Conservation (phyloP, 169 alveolate species). For the Plasmodium adleri region DNA sequence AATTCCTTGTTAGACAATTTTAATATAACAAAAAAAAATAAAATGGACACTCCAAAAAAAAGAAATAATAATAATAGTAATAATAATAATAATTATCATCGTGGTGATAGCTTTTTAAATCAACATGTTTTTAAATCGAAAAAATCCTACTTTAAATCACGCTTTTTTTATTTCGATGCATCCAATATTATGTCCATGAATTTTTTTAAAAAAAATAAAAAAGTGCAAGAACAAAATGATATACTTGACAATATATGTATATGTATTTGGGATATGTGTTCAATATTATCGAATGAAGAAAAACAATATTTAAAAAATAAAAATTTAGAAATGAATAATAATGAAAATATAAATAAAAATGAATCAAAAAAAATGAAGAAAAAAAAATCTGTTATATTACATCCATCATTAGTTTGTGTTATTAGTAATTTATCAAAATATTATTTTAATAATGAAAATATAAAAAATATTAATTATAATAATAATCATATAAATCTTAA, state of each 20-base stretch:
- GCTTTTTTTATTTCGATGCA: conserved; percentile 44
- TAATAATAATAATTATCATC: conserved; percentile 2
- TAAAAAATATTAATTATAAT: not conserved
- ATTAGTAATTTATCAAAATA: conserved; percentile 28
- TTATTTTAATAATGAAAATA: conserved; percentile 9
- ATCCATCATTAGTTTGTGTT: conserved; percentile 57
- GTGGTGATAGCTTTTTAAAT: conserved; percentile 32
- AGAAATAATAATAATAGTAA: not conserved
- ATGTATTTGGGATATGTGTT: conserved; percentile 67
- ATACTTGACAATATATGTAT: conserved; percentile 13
- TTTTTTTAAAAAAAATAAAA: conserved; percentile 47
- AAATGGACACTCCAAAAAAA: not conserved
- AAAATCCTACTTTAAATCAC: conserved; percentile 33
- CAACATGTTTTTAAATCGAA: conserved; percentile 51
- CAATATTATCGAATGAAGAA: conserved; percentile 48
- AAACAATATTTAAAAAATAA: conserved; percentile 22
- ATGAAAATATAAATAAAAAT: not conserved
- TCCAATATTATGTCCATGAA: not conserved
- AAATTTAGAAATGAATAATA: not conserved
- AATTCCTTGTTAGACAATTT: no score
- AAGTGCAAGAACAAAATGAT: conserved; percentile 11
- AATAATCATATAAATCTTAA: conserved; percentile 17
- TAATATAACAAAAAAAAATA: not conserved
- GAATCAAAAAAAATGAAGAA: conserved; percentile 9
- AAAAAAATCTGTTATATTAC: conserved; percentile 5